Percentiles rank a stretch among this genome's conserved stretches.
These are phyloP conservation scores for Trichoderma sp. DNA, from an alignment of 2,329 filamentous ascomycete species.

Conservation along the genomic window DNA sequence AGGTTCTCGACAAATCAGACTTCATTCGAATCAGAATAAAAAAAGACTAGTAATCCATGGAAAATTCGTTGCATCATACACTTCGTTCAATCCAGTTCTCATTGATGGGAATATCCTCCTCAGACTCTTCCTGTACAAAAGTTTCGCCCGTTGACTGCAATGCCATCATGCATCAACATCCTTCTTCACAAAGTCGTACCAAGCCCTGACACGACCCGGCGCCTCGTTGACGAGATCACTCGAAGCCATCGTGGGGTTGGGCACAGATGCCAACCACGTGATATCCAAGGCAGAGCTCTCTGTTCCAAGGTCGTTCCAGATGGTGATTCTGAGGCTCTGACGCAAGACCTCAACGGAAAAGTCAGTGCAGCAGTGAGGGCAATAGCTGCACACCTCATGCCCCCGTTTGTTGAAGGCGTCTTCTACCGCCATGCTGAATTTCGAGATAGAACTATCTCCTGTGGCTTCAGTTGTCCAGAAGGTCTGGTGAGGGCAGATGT, in stretches of 20 bases:
- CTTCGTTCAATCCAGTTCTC: background rate
- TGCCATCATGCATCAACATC: background rate
- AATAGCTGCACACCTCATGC: background rate
- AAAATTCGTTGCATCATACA: background rate
- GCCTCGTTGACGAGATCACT: background rate
- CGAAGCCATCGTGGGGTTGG: background rate
- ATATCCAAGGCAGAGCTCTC: background rate
- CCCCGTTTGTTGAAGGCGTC: background rate
- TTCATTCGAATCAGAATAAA: background rate
- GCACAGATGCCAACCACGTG: background rate
- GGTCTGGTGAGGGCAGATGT: background rate
- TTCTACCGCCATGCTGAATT: background rate
- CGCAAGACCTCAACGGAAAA: background rate
- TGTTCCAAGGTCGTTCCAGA: conserved; percentile 9
- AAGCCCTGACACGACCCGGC: background rate
- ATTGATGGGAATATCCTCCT: background rate
- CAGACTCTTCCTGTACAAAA: background rate
- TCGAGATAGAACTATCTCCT: background rate
- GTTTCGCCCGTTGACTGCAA: background rate
- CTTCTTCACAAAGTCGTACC: background rate
- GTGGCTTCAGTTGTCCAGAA: background rate
- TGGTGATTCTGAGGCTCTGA: background rate
- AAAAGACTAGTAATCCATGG: background rate
- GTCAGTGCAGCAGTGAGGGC: conserved; percentile 5
- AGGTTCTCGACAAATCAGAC: background rate